Evolutionary conservation across 768 basidiomycete species (phyloP), one percentile per base, ranked within the genome.

Genomic region (Suillus decipiens): DNA sequence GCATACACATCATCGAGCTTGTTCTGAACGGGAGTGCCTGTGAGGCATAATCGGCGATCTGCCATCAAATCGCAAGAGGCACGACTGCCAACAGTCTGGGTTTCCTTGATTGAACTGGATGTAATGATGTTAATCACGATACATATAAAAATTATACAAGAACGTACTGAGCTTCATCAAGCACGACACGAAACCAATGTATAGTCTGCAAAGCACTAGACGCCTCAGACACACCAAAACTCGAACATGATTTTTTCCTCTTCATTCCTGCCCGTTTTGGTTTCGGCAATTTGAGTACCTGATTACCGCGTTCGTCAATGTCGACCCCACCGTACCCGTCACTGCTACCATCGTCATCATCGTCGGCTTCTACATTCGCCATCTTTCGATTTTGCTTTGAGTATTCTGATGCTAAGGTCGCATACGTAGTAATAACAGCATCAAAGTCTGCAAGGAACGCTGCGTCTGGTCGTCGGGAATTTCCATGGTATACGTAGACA

Each of bases 1-100:
- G 97, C 97, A 75, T 90, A 99, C 57, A 99, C 90, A 72, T 99
- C 97, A 77, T 99, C 97, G 59, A 99, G 86, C 76, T 96, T 97
- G 82, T 99, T 99, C 79, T 99, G 97, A 42, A 99, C 95, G 1
- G 97, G 97, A 9, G 97, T 99, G 61, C 97, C 97, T n/a, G 96
- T 96, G 45, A 99, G 81, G 75, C 94, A 96, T 48, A 98, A 80
- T 17, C 97, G 88, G 59, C 97, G 88, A 72, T 98, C 93, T 17
- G 97, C 94, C 75, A 90, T 85, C 56, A 99, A 84, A 74, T 97
- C 95, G 76, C 97, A 99, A 14, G 92, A 95, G 8, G 97, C 97
- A 61, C 93, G 88, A 66, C 95, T 95, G 50, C 91, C 96, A 48
- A 99, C 93, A 1, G 97, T 99, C 28, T 86, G 84, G 7, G 93